Evolutionary conservation across 352 stramenopile genomes (phyloP).

Genomic region (Globisporangium iwayamae): DNA sequence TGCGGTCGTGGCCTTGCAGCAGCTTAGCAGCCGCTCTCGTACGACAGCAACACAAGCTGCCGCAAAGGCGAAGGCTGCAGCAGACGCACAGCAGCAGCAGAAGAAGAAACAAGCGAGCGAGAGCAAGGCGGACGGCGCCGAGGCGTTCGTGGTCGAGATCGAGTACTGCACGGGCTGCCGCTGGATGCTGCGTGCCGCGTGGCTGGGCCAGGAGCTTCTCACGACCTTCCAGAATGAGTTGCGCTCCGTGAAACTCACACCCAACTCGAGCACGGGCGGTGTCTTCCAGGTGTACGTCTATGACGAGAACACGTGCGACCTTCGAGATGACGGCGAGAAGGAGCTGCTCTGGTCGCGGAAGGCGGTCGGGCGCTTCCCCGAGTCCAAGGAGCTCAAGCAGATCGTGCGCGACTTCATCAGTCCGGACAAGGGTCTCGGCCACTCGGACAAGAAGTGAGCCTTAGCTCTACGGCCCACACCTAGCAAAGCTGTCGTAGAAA

Average conservation of each 20-base stretch:
- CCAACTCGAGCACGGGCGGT: constrained; percentile 51
- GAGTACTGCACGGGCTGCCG: constrained; percentile 90
- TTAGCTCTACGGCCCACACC: neutral
- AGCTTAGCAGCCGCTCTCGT: constrained; percentile 25
- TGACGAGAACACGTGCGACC: constrained; percentile 15
- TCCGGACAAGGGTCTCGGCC: constrained; percentile 81
- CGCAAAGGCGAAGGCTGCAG: constrained; percentile 12
- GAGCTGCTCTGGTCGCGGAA: constrained; percentile 87
- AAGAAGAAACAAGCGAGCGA: neutral
- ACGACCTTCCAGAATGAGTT: constrained; percentile 89
- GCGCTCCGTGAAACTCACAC: constrained; percentile 59
- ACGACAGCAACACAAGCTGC: neutral
- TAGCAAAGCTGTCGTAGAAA: neutral
- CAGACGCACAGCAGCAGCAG: constrained; percentile 5
- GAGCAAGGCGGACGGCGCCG: constrained; percentile 10
- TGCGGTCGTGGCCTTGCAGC: constrained; percentile 38
- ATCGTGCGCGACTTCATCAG: constrained; percentile 85
- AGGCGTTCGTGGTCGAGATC: constrained; percentile 79
- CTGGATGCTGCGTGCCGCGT: constrained; percentile 88
- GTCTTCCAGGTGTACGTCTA: constrained; percentile 71
- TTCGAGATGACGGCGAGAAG: constrained; percentile 27
- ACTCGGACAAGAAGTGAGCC: constrained; percentile 72
- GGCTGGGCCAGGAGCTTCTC: constrained; percentile 90
- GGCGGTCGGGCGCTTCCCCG: constrained; percentile 79
- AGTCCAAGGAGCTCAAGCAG: constrained; percentile 92